Evolutionary conservation across 768 basidiomycete genomes (phyloP).

Genomic region (Omphalotus guepiniiformis): DNA sequence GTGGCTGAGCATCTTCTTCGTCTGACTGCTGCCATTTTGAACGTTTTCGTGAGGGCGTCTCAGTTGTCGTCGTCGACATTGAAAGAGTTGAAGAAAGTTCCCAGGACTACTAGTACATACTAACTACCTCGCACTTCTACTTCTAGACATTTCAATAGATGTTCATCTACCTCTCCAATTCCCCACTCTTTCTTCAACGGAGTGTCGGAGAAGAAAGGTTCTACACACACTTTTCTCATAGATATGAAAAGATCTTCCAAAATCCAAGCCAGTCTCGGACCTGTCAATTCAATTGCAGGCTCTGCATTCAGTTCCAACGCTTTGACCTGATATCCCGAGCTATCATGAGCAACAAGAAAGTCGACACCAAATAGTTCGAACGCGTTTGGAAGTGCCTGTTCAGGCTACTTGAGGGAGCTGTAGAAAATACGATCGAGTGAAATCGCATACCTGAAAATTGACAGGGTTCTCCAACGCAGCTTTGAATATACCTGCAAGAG

Average conservation of each 20-base stretch:
- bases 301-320: constrained; percentile 93
- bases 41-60: constrained; percentile 65
- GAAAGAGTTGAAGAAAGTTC: background rate
- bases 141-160: constrained; percentile 69
- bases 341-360: constrained; percentile 63
- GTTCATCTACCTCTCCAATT: constrained; percentile 47
- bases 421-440: background rate
- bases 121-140: constrained; percentile 1
- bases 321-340: constrained; percentile 49
- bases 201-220: constrained; percentile 51
- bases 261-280: constrained; percentile 75
- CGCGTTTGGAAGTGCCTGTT: constrained; percentile 79
- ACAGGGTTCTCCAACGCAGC: constrained; percentile 80
- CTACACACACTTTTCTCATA: constrained; percentile 63
- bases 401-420: background rate
- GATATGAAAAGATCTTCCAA: constrained; percentile 75
- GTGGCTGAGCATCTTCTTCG: constrained; percentile 31
- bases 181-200: constrained; percentile 30
- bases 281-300: constrained; percentile 93
- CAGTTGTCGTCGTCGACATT: constrained; percentile 36
- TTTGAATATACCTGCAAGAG: constrained; percentile 77
- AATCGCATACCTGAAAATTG: constrained; percentile 69
- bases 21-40: constrained; percentile 69
- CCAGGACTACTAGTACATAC: too few relatives aligned
- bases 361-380: constrained; percentile 97